Evolutionary conservation across 2,329 filamentous ascomycete species (phyloP), one percentile per base, ranked within the genome.

Genomic region (Dryadomyces sulphureus): DNA sequence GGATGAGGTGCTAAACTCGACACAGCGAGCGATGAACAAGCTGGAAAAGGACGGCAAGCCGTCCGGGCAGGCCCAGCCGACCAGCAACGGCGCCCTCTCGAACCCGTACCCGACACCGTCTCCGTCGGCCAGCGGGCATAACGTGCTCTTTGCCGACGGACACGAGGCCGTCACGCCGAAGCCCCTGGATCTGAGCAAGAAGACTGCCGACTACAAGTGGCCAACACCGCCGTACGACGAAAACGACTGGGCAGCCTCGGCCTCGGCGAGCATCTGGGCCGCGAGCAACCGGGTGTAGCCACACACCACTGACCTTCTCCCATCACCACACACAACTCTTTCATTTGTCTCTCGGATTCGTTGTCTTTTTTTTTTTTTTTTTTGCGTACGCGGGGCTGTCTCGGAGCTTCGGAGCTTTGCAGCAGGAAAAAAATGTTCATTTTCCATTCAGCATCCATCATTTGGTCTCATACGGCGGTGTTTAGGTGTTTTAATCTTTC

Each of bases 151-250:
- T 59, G 75, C 77, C n/a, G 77, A 80, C 32, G 70, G 72, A 22
- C 69, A 75, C 32, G 73, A 79, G 56, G 68, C 68, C 0, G 62
- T 79, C 30, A 74, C 81, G 2, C 77, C 81, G 8, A 85, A 82
- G 61, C 84, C 85, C 11, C 63, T 89, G 52, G 74, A 84, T 53
- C 77, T 85, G 46, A 69, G 72, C 56, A 77, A 77, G 59, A 73
- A 75, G 68, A 56, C 66, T 1, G 60, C 63, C 12, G 65, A 68
- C 51, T 68, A 75, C 56, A 92, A 94, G 65, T 95, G 89, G 83
- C 90, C 89, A 3, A 96, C 92, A 16, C 92, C 92, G 20, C 90
- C 92, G 4, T 94, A 95, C 55, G 89, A 94, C 57, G 89, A 94
- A 56, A 80, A 81, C 52, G 89, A 94, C 60, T 96, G 89, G 90